Evolutionary conservation across 169 alveolate species (phyloP).

Genomic region (Cryptosporidium muris): DNA sequence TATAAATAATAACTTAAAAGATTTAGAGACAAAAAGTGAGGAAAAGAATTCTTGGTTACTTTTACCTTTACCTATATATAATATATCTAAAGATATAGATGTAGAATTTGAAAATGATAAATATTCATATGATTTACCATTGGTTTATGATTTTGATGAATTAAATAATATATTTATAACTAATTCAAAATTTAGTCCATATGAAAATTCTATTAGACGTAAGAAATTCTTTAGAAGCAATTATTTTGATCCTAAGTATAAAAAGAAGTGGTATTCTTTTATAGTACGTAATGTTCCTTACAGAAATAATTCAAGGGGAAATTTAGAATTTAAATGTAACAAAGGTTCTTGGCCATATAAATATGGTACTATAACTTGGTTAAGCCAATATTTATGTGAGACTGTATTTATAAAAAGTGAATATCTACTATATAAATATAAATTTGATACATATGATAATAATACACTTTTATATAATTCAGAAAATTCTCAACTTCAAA

Average conservation of each 20-base stretch:
- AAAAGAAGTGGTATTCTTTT: conserved; percentile 31
- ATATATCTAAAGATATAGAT: conserved; percentile 34
- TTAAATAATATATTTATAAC: conserved; percentile 1
- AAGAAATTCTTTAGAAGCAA: conserved; percentile 38
- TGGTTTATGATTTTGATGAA: conserved; percentile 23
- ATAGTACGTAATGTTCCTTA: conserved; percentile 50
- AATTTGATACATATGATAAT: conserved; percentile 12
- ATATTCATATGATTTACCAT: conserved; percentile 3
- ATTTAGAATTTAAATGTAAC: conserved; percentile 52
- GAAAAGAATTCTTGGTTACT: conserved; percentile 27
- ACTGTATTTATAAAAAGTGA: conserved; percentile 5
- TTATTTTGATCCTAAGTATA: conserved; percentile 17
- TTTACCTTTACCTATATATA: conserved; percentile 26
- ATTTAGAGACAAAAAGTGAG: neutral
- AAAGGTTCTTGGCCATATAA: conserved; percentile 62
- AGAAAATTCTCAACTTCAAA: neutral
- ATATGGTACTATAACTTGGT: conserved; percentile 40
- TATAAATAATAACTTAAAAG: neutral
- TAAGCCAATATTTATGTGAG: conserved; percentile 43
- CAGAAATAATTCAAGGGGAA: conserved; percentile 1
- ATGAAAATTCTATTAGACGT: conserved; percentile 5
- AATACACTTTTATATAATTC: neutral
- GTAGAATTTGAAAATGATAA: neutral
- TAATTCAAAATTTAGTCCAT: conserved; percentile 5
- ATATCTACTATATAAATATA: neutral